Base-by-base conservation (phyloP, 164 flowering plant species). In the Annona cherimola region DNA sequence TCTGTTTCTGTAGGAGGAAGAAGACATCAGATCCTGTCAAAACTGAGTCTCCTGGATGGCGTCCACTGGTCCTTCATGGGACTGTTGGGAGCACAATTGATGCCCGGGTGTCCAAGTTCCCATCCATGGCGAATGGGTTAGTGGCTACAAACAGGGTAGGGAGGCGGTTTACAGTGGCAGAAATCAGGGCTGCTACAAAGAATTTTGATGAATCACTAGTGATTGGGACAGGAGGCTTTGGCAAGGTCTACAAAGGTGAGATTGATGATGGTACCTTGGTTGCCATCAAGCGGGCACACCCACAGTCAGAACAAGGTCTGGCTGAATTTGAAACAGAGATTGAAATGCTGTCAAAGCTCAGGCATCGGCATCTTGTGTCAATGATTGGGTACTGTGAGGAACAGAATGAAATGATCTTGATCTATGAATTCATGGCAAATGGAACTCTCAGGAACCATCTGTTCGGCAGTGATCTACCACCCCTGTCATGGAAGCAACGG, bases 191-290 rank as follows among this genome's bases (percentile, higher is more conserved):
- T 41, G 94, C 94, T 35, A 90, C 97, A 8, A 83, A 85, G 35
- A 87, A 85, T 63, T 92, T 92, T 50, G 93, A 92, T 69, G 97
- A 88, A 19, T 75, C 76, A 45, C 71, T 87, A 45, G 83, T 90
- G 44, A 86, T 92, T 77, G 97, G 97, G 45, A 85, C 84, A 0
- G 97, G 94, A 45, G 94, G 94, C 0, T 89, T 89, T 66, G 94
- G 94, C 50, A 88, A 85, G 75, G 94, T 89, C 70, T 89, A 81
- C 81, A 88, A 78, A 80, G 94, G 94, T 42, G 81, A 81, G 81
- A 82, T 83, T 19, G 93, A 89, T 19, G 91, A 85, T 61, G 87
- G 85, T 39, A 72, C 79, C 3, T 77, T 76, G 20, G 86, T 67
- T 2, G 93, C 93, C n/a, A 79, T 89, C 40, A 89, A 89, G 79